Percentiles rank a stretch among this genome's conserved stretches.
Evolutionary conservation across 371 early-diverging fungal genomes (phyloP).

Genomic region (Saksenaea oblongispora): DNA sequence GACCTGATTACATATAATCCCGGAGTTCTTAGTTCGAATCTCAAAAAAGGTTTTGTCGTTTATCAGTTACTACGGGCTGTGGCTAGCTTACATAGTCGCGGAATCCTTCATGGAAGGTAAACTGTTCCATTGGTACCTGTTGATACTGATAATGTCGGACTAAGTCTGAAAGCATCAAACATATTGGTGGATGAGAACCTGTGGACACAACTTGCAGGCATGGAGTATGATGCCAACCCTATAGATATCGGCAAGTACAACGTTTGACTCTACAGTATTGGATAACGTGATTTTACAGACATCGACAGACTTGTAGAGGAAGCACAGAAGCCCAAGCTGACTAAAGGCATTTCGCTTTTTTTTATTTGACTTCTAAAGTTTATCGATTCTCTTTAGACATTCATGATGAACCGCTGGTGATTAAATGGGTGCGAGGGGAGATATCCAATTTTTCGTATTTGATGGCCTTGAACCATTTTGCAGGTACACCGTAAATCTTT

Average conservation of each 20-base stretch:
- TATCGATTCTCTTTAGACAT: conserved; percentile 32
- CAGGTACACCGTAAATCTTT: conserved; percentile 49
- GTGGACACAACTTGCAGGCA: conserved; percentile 62
- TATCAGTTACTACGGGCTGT: conserved; percentile 59
- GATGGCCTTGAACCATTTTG: conserved; percentile 79
- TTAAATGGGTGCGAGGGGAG: conserved; percentile 72
- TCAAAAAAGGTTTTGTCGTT: conserved; percentile 62
- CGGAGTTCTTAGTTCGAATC: conserved; percentile 60
- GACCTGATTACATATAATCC: conserved; percentile 66
- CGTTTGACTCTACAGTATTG: not conserved
- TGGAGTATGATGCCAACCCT: conserved; percentile 50
- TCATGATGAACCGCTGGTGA: conserved; percentile 57
- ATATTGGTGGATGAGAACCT: conserved; percentile 68
- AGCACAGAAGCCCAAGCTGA: conserved; percentile 17
- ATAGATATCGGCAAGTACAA: conserved; percentile 26
- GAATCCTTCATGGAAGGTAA: conserved; percentile 61
- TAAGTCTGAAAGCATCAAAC: conserved; percentile 55
- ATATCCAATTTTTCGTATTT: conserved; percentile 85
- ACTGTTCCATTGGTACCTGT: not conserved
- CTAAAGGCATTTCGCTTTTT: conserved; percentile 17
- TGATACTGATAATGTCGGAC: not conserved
- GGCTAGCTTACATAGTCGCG: conserved; percentile 55
- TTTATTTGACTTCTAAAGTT: not conserved
- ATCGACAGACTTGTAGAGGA: conserved; percentile 25
- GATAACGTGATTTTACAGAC: conserved; percentile 15